Base-by-base conservation (phyloP, 768 basidiomycete genomes). In the Kwoniella pini region DNA sequence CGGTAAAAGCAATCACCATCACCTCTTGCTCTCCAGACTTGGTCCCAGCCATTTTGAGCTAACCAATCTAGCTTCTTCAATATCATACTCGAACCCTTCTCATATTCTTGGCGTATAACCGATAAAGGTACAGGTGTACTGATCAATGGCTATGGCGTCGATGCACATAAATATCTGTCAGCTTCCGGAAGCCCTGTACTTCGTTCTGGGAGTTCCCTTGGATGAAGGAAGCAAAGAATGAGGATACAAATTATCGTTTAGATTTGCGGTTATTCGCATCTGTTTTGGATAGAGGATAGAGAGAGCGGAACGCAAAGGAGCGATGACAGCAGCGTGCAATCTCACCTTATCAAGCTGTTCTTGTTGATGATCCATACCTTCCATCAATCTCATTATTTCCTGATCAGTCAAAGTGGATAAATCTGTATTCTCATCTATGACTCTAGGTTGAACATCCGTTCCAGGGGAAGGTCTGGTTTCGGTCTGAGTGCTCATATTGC, bases 1-100 rank as follows among this genome's bases (percentile, higher is more conserved):
- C 92, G 83, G 77, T 94, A 96, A 78, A 94, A 95, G 75, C 93
- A 95, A 67, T 80, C 89, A 51, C 79, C 91, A 69, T 85, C 85
- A 80, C 92, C 91, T 79, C 86, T 83, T 0, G 88, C 85, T 54
- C 90, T 81, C 70, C 90, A 83, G 42, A 95, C 81, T 11, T 79
- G 81, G 31, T 80, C 80, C 79, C 84, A 93, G 1, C 90, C 91
- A 43, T 85, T 79, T 15, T 65, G 68, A 46, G 81, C 79, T 21
- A 97, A 80, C 79, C 84, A 85, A 65, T 88, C 85, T 62, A 97
- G 88, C 79, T 95, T 90, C 57, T 83, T 80, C 4, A 88, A 72
- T 70, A 93, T 90, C 7, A 63, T 62, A 12, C 50, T 49, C 1
- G 70, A 72, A 4, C 72, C 71, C 15, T 49, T 62, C 15, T 57